Conservation (phyloP, 2,329 filamentous ascomycete species). For the Fusarium brachygibbosum region DNA sequence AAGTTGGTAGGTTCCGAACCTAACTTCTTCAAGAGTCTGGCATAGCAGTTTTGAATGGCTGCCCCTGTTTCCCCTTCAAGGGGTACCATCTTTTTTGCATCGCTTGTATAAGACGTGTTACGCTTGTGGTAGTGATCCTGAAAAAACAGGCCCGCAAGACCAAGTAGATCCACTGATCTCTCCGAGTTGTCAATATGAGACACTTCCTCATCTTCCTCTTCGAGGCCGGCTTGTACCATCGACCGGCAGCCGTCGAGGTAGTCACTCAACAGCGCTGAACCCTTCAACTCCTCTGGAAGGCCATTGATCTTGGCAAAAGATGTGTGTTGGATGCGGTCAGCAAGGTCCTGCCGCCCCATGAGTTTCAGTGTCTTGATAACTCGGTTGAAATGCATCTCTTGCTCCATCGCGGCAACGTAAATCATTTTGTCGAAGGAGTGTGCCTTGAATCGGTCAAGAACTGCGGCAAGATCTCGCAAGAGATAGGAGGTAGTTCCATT, state of each 20-base stretch:
- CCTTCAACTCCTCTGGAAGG: conserved; percentile 32
- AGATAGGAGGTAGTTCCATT: conserved; percentile 62
- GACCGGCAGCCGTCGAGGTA: conserved; percentile 34
- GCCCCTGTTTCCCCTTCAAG: conserved; percentile 37
- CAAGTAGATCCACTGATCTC: conserved; percentile 22
- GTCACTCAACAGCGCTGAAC: conserved; percentile 37
- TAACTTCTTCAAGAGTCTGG: conserved; percentile 29
- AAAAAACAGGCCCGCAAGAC: conserved; percentile 34
- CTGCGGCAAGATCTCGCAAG: conserved; percentile 78
- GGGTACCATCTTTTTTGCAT: conserved; percentile 52
- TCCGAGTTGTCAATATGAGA: conserved; percentile 28
- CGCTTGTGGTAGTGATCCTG: conserved; percentile 50
- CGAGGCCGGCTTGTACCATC: conserved; percentile 7
- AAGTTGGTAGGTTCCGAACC: not conserved
- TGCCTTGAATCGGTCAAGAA: conserved; percentile 71
- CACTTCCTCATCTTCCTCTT: conserved; percentile 20
- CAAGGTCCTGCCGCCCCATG: conserved; percentile 53
- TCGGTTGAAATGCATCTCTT: conserved; percentile 79
- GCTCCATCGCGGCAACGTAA: conserved; percentile 79
- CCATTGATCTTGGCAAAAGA: conserved; percentile 68
- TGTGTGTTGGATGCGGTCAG: conserved; percentile 53
- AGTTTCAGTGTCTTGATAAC: conserved; percentile 71
- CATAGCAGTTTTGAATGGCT: conserved; percentile 46
- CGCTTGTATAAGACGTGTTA: conserved; percentile 41
- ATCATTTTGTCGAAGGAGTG: conserved; percentile 82